A percentile compares a stretch with the other conserved stretches of the same genome.
Conservation (phyloP, 2,329 filamentous ascomycete genomes). For the Aotearoamyces nothofagi region DNA sequence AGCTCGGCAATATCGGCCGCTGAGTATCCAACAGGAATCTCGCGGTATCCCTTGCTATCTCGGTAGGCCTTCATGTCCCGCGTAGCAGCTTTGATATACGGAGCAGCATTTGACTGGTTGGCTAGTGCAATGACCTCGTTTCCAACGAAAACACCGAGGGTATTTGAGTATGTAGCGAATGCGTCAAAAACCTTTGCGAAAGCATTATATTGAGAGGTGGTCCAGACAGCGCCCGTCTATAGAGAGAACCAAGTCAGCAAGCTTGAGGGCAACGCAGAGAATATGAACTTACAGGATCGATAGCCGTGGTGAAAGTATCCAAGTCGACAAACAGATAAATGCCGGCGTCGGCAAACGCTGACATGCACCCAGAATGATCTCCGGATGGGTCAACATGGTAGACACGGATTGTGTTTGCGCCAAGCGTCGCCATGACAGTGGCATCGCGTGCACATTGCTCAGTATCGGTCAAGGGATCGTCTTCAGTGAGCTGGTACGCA, state of each 20-base stretch:
- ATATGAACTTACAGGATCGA: conserved; percentile 37
- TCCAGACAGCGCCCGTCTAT: conserved; percentile 53
- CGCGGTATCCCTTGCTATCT: conserved; percentile 58
- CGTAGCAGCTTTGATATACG: conserved; percentile 69
- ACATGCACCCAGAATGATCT: conserved; percentile 71
- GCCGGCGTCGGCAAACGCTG: conserved; percentile 59
- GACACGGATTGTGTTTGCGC: conserved; percentile 72
- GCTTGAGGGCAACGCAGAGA: background rate
- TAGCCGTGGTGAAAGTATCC: conserved; percentile 58
- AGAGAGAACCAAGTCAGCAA: conserved; percentile 2
- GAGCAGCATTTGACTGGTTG: conserved; percentile 48
- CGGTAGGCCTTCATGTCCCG: conserved; percentile 75
- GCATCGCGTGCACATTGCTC: conserved; percentile 67
- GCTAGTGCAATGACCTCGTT: conserved; percentile 67
- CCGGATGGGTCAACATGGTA: conserved; percentile 67
- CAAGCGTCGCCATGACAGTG: conserved; percentile 61
- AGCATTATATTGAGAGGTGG: conserved; percentile 48
- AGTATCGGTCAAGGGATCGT: conserved; percentile 63
- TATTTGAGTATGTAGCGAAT: conserved; percentile 65
- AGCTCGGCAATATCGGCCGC: conserved; percentile 67
- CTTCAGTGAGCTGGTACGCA: conserved; percentile 48
- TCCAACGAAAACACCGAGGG: conserved; percentile 72
- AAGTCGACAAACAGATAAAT: conserved; percentile 80
- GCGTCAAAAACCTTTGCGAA: conserved; percentile 63
- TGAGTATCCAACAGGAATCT: conserved; percentile 76